Evolutionary conservation across 2,329 filamentous ascomycete species (phyloP), one percentile per base, ranked within the genome.

Genomic region (Graphium sp.): DNA sequence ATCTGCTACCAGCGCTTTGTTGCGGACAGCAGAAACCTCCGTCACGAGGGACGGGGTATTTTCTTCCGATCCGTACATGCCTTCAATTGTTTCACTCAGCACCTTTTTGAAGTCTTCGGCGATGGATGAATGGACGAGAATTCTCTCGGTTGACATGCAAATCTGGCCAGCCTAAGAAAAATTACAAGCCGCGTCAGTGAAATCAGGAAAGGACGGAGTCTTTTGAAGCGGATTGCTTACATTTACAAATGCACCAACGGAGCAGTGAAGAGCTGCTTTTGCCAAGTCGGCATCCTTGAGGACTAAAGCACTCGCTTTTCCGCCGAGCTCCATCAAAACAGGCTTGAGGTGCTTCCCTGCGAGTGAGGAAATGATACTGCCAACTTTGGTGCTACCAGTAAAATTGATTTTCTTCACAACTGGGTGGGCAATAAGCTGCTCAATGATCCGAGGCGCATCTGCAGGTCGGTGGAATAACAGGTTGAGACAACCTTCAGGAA

Each of bases 341-440:
- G 74, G 74, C 50, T 82, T 82, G 19, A 80, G 53, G 32, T 70
- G 57, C 37, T 64, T 62, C 4, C 70, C 73, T 5, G 70, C 71
- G 2, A 60, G 58, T 2, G 56, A 48, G 1, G 72, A 71, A 32
- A 81, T 60, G 36, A 73, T 67, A 22, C 63, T 58, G 3, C 75
- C 75, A 1, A 78, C 65, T 1, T 49, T 46, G 0, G 74, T 74
- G 32, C 62, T 72, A 13, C 75, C 75, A 0, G 75, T 80, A 48
- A 80, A 81, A 45, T 70, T 75, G 36, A 80, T 51, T 48, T 80
- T 79, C 37, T 45, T 44, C 6, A 50, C 33, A 3, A 42, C 30
- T 7, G 37, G 41, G 34, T 43, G 40, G 26, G 41, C 43, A 28
- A 33, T 37, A 23, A 49, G 39, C 8, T 13, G 20, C 14, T 38